Conservation (phyloP, 202 grass and related monocot species). For the Eragrostis tef region DNA sequence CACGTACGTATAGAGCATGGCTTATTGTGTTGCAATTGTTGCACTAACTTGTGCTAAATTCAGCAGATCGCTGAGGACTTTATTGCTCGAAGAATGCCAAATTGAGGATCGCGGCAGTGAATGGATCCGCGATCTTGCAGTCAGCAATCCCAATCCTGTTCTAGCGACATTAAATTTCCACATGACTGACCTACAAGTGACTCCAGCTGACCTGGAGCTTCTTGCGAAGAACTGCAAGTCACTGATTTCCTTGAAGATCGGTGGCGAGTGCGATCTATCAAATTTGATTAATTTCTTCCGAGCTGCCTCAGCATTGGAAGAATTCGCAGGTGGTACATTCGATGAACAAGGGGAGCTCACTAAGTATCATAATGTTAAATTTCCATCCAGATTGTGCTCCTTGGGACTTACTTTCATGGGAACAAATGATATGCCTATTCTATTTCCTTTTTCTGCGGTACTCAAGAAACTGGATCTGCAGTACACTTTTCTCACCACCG, state of each 20-base stretch:
- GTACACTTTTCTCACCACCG: constrained; percentile 80
- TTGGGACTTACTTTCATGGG: constrained; percentile 82
- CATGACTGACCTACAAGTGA: constrained; percentile 66
- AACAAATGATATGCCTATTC: constrained; percentile 64
- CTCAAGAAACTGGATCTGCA: constrained; percentile 89
- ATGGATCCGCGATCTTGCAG: constrained; percentile 77
- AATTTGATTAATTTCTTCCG: constrained; percentile 66
- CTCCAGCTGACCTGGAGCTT: constrained; percentile 68
- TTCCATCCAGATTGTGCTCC: constrained; percentile 69
- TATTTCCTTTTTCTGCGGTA: constrained; percentile 66
- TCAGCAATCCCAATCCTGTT: constrained; percentile 61
- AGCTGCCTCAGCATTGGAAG: constrained; percentile 63
- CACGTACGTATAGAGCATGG: neutral
- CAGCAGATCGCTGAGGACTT: constrained; percentile 61
- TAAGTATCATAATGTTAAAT: constrained; percentile 55
- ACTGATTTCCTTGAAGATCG: constrained; percentile 83
- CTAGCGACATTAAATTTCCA: constrained; percentile 80
- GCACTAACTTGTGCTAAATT: constrained; percentile 33
- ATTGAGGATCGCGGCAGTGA: constrained; percentile 53
- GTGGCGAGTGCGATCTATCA: constrained; percentile 77
- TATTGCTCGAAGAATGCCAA: constrained; percentile 79
- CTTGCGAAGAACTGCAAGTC: constrained; percentile 73
- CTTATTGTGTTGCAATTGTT: constrained; percentile 17
- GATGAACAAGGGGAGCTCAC: constrained; percentile 58
- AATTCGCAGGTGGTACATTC: constrained; percentile 89